Percentiles rank a stretch among this genome's conserved stretches.
phyloP scores from a whole-genome alignment of 495 filamentous ascomycete genomes.

The Tetracladium setigerum region DNA sequence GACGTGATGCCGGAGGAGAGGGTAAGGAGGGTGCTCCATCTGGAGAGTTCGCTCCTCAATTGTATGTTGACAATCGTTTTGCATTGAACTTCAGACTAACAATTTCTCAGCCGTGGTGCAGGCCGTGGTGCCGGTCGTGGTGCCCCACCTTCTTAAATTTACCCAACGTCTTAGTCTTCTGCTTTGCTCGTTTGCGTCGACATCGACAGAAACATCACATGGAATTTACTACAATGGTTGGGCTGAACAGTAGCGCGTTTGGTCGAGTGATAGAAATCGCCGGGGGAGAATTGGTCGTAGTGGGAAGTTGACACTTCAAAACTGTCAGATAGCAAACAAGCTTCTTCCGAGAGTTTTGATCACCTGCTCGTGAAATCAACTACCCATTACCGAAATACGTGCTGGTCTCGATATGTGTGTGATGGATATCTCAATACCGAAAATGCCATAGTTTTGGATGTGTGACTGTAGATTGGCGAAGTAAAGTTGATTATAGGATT shows the following conservation, averaged over 20 bases:
- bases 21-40: conserved; percentile 94
- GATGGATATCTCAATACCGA: too few species aligned
- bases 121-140: conserved; percentile 91
- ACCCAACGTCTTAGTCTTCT: conserved; percentile 15
- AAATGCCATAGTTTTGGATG: too few species aligned
- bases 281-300: conserved; percentile 34
- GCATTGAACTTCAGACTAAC: conserved; percentile 15
- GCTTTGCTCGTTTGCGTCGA: conserved; percentile 25
- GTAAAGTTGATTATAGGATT: too few species aligned
- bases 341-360: conserved; percentile 22
- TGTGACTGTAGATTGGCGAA: too few species aligned
- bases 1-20: conserved; percentile 73
- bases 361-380: conserved; percentile 3
- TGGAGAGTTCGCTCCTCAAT: conserved; percentile 89
- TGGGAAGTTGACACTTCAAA: conserved; percentile 36
- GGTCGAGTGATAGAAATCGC: conserved; percentile 43
- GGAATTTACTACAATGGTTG: conserved; percentile 40
- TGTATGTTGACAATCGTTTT: conserved; percentile 42
- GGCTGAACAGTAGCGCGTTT: conserved; percentile 38
- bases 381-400: too few species aligned
- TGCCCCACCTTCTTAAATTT: conserved; percentile 60
- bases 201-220: conserved; percentile 34
- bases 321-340: conserved; percentile 26
- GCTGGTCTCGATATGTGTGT: too few species aligned
- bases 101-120: conserved; percentile 64